phyloP scores from a whole-genome alignment of 441 rosid species.

The Bocquillonia castaneifolia region DNA sequence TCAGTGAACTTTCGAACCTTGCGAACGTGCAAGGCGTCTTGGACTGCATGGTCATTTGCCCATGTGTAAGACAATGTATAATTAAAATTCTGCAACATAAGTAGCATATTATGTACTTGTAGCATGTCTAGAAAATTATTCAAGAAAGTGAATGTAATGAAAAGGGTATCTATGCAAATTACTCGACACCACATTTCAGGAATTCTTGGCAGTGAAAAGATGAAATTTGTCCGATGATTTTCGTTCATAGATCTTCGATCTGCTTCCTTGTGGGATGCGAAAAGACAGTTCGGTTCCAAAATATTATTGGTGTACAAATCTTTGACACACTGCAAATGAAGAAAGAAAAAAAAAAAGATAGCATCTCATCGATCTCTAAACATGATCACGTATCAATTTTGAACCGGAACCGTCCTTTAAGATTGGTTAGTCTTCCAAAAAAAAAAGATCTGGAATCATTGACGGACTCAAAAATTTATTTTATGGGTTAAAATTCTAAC shows the following conservation, averaged over 20 bases:
- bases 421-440: no score
- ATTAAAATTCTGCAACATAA: slow-evolving; percentile 32
- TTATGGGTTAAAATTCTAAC: no score
- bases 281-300: slow-evolving; percentile 26
- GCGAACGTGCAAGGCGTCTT: slow-evolving; percentile 2
- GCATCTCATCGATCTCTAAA: no score
- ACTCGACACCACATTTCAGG: slow-evolving; percentile 36
- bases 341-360: no score
- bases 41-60: slow-evolving; percentile 22
- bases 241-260: slow-evolving; percentile 21
- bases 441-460: no score
- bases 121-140: not conserved
- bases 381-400: no score
- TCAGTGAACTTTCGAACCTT: not conserved
- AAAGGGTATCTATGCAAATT: not conserved
- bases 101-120: not conserved
- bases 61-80: slow-evolving; percentile 23
- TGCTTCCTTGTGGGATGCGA: slow-evolving; percentile 20
- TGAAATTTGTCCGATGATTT: slow-evolving; percentile 6
- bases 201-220: slow-evolving; percentile 26
- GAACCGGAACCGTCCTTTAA: no score
- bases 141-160: not conserved
- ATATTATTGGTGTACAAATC: slow-evolving; percentile 24
- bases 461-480: no score
- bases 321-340: slow-evolving; percentile 21